Conservation (phyloP, 139 green algal species). For the Tetradesmus lagerheimii region DNA sequence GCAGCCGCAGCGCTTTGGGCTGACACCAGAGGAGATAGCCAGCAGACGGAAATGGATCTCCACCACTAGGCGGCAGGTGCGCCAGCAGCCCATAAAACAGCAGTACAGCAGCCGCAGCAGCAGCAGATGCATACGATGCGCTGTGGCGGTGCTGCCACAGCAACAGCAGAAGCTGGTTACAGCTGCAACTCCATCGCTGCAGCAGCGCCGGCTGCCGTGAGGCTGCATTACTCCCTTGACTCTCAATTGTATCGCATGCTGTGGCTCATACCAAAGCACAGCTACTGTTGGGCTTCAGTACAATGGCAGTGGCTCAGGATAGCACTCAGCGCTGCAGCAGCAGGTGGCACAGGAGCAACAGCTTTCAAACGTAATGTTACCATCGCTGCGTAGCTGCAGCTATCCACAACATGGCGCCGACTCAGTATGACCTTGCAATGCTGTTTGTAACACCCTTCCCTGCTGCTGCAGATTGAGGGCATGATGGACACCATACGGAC, state of each 20-base stretch:
- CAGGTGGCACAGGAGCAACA: not conserved
- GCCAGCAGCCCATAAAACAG: not conserved
- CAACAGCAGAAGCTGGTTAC: not conserved
- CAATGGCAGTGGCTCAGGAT: too few species aligned
- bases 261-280: not conserved
- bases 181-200: too few species aligned
- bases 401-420: too few species aligned
- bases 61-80: constrained; percentile 65
- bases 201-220: too few species aligned
- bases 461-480: constrained; percentile 55
- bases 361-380: too few species aligned
- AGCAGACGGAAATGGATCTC: constrained; percentile 78
- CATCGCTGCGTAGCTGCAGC: not conserved
- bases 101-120: not conserved
- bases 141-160: not conserved
- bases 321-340: not conserved
- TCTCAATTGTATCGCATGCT: too few species aligned
- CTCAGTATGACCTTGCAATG: too few species aligned
- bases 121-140: not conserved
- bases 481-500: constrained; percentile 67
- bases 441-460: not conserved
- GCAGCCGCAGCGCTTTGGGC: constrained; percentile 81
- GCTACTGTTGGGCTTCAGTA: too few species aligned
- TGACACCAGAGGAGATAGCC: constrained; percentile 78
- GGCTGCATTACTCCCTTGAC: too few species aligned